Percentiles rank a stretch among this genome's conserved stretches.
phyloP scores from a whole-genome alignment of 2,329 filamentous ascomycete species.

The Verticillium dahliae region DNA sequence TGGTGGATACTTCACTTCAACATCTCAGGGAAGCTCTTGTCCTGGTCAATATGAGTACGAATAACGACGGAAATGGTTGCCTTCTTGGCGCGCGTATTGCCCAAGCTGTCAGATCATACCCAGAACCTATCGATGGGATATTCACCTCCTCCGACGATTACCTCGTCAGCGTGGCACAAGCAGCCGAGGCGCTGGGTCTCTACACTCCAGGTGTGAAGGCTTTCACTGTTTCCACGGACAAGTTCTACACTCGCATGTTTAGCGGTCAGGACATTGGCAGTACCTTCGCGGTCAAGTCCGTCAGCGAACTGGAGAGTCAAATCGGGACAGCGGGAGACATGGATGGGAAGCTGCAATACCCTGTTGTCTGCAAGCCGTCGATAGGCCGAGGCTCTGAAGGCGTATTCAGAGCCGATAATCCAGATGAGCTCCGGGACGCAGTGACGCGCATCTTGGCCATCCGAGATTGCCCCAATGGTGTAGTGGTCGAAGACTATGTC shows the following conservation, averaged over 20 bases:
- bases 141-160: constrained; percentile 25
- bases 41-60: constrained; percentile 15
- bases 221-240: background rate
- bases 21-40: constrained; percentile 25
- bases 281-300: constrained; percentile 12
- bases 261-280: constrained; percentile 19
- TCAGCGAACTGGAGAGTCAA: constrained; percentile 11
- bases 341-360: constrained; percentile 10
- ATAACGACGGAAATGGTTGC: constrained; percentile 11
- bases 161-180: constrained; percentile 20
- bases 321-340: background rate
- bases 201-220: constrained; percentile 17
- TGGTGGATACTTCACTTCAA: constrained; percentile 6
- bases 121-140: constrained; percentile 24
- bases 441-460: constrained; percentile 10
- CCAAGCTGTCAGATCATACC: constrained; percentile 16
- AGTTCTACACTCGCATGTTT: background rate
- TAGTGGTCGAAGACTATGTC: constrained; percentile 31
- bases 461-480: constrained; percentile 8
- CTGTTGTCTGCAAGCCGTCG: constrained; percentile 29
- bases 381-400: constrained; percentile 23
- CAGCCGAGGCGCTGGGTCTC: constrained; percentile 22
- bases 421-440: constrained; percentile 17
- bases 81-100: constrained; percentile 20
- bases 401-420: constrained; percentile 22